These are phyloP conservation scores for Beauveria asiatica DNA, from an alignment of 2,329 filamentous ascomycete species.

Conservation along the genomic window DNA sequence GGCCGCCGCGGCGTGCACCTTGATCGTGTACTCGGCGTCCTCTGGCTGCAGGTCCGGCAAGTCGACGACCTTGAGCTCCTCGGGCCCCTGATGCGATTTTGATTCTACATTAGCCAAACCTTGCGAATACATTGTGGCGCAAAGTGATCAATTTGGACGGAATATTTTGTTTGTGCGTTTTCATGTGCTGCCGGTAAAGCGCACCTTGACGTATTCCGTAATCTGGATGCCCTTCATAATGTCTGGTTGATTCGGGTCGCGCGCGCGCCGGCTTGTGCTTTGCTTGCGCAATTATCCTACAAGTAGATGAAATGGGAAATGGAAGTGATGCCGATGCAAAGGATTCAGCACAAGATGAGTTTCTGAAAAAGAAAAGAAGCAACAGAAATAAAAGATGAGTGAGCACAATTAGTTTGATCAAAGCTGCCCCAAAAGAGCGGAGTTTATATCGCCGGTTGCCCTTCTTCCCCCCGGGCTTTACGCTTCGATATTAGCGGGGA, in stretches of 20 bases:
- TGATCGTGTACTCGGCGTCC: slow-evolving; percentile 72
- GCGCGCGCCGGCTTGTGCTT: not conserved
- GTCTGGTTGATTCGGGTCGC: not conserved
- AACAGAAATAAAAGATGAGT: not conserved
- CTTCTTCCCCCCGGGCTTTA: not conserved
- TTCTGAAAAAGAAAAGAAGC: not conserved
- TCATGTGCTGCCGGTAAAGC: not conserved
- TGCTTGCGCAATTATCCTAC: not conserved
- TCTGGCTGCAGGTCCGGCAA: slow-evolving; percentile 67
- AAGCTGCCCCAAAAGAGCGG: not conserved
- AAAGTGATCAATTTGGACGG: not conserved
- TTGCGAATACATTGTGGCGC: not conserved
- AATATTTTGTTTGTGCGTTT: too few species aligned
- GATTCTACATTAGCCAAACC: not conserved
- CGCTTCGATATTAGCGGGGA: not conserved
- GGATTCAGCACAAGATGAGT: not conserved
- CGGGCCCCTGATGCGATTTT: slow-evolving; percentile 50
- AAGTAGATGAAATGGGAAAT: not conserved
- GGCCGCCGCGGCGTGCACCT: slow-evolving; percentile 76
- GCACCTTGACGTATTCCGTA: slow-evolving; percentile 65
- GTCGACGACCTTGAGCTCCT: slow-evolving; percentile 66
- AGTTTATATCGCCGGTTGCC: not conserved
- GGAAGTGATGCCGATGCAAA: not conserved
- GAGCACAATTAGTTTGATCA: not conserved
- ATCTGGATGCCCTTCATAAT: slow-evolving; percentile 71